phyloP scores from a whole-genome alignment of 805 yeast genomes.

The Wickerhamomyces bovis region DNA sequence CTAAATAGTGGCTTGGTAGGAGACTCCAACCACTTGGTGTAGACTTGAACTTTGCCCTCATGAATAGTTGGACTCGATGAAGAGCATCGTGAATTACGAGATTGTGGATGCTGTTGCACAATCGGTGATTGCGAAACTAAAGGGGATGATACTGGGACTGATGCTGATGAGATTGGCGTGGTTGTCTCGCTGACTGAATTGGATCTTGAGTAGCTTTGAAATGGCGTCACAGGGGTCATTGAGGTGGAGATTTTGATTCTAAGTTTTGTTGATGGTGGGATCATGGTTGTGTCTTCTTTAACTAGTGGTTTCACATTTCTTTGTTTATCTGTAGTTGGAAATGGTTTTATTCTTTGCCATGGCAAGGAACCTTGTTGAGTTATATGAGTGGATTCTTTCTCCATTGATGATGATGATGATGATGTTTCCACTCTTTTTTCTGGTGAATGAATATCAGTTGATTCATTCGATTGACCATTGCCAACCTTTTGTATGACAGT shows the following conservation, averaged over 20 bases:
- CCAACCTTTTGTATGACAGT: slow-evolving; percentile 3
- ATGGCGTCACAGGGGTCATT: slow-evolving; percentile 13
- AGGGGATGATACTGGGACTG: slow-evolving; percentile 16
- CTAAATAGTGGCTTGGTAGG: slow-evolving; percentile 2
- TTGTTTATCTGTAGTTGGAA: background rate
- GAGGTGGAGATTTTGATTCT: slow-evolving; percentile 17
- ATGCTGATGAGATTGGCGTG: slow-evolving; percentile 1
- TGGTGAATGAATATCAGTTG: background rate
- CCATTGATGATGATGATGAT: background rate
- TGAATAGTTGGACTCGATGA: slow-evolving; percentile 2
- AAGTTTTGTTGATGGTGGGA: background rate
- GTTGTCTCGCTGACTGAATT: background rate
- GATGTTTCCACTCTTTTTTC: background rate
- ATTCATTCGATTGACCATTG: background rate
- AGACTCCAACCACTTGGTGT: background rate
- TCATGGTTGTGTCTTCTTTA: background rate
- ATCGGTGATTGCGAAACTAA: slow-evolving; percentile 22
- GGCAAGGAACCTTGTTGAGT: background rate
- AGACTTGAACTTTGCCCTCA: background rate
- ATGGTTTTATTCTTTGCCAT: background rate
- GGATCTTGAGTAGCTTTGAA: background rate
- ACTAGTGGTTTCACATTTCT: background rate
- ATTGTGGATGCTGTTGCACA: background rate
- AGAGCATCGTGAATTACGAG: slow-evolving; percentile 1
- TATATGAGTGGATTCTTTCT: background rate